Percentiles rank a stretch among this genome's conserved stretches.
Conservation (phyloP, 345 rosid genomes). For the Isatis tinctoria region DNA sequence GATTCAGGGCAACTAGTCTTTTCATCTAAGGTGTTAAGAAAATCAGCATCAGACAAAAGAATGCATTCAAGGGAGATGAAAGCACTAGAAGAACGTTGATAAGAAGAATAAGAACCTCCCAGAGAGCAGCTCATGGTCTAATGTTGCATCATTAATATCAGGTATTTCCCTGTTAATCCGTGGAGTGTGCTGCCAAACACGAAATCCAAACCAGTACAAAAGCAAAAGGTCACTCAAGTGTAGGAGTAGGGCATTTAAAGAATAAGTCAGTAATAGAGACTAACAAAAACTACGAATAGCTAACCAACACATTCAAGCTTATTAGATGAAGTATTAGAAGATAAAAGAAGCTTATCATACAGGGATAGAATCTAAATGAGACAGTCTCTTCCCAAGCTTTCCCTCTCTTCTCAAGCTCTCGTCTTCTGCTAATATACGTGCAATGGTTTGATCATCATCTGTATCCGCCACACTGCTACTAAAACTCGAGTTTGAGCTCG, state of each 20-base stretch:
- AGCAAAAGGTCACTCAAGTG: slow-evolving; percentile 3
- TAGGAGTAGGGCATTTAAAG: background rate
- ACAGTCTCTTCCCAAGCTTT: slow-evolving; percentile 74
- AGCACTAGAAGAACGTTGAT: background rate
- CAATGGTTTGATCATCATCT: slow-evolving; percentile 84
- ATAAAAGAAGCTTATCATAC: slow-evolving; percentile 34
- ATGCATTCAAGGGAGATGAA: background rate
- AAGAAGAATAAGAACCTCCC: slow-evolving; percentile 55
- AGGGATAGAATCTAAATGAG: slow-evolving; percentile 88
- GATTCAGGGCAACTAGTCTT: background rate
- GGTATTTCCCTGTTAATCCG: slow-evolving; percentile 78
- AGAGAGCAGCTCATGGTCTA: slow-evolving; percentile 87
- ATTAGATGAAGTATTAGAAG: background rate
- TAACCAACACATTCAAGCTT: background rate
- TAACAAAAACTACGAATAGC: background rate
- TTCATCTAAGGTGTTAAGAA: background rate
- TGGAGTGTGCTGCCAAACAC: slow-evolving; percentile 78
- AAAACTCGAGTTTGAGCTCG: slow-evolving; percentile 78
- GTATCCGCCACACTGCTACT: slow-evolving; percentile 69
- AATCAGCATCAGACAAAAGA: background rate
- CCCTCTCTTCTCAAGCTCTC: slow-evolving; percentile 43
- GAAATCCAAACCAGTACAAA: slow-evolving; percentile 1
- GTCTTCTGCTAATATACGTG: slow-evolving; percentile 63
- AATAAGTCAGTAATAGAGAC: background rate
- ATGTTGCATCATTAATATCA: slow-evolving; percentile 74